Evolutionary conservation across 1,139 yeast genomes (phyloP).

Genomic region (Diutina rugosa): DNA sequence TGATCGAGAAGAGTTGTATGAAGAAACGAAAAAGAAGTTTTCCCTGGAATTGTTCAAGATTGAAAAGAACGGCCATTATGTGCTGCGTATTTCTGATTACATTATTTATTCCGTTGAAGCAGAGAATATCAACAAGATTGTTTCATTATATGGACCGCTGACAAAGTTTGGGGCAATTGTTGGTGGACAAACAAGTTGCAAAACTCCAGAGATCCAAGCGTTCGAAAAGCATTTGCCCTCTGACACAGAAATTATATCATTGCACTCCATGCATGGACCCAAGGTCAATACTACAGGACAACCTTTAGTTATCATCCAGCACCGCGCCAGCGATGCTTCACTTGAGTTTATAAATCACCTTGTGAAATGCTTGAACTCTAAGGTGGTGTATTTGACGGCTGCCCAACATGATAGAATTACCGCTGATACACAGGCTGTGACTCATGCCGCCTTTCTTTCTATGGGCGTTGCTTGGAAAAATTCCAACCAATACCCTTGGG

Average conservation of each 20-base stretch:
- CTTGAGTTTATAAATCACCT: slow-evolving; percentile 49
- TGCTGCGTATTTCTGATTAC: slow-evolving; percentile 69
- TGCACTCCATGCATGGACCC: slow-evolving; percentile 95
- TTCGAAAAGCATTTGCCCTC: slow-evolving; percentile 62
- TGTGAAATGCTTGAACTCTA: slow-evolving; percentile 64
- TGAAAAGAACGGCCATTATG: slow-evolving; percentile 65
- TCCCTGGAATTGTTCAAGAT: slow-evolving; percentile 37
- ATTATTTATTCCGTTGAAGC: slow-evolving; percentile 87
- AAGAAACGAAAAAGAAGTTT: slow-evolving; percentile 29
- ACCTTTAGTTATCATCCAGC: slow-evolving; percentile 77
- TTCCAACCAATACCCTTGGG: slow-evolving; percentile 85
- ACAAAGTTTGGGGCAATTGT: slow-evolving; percentile 81
- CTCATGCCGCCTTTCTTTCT: slow-evolving; percentile 92
- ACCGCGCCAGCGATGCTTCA: slow-evolving; percentile 47
- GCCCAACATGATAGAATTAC: slow-evolving; percentile 86
- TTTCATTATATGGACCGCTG: slow-evolving; percentile 67
- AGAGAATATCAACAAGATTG: slow-evolving; percentile 62
- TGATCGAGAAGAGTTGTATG: slow-evolving; percentile 63
- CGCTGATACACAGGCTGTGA: slow-evolving; percentile 97
- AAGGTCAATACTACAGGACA: slow-evolving; percentile 81
- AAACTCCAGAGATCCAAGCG: slow-evolving; percentile 79
- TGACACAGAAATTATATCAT: slow-evolving; percentile 72
- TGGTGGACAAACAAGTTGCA: slow-evolving; percentile 98
- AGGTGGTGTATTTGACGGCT: slow-evolving; percentile 67
- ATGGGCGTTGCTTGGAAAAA: slow-evolving; percentile 97